Percentiles rank a stretch among this genome's conserved stretches.
phyloP scores from a whole-genome alignment of 257 asterid species.

The Jacaranda mimosifolia region DNA sequence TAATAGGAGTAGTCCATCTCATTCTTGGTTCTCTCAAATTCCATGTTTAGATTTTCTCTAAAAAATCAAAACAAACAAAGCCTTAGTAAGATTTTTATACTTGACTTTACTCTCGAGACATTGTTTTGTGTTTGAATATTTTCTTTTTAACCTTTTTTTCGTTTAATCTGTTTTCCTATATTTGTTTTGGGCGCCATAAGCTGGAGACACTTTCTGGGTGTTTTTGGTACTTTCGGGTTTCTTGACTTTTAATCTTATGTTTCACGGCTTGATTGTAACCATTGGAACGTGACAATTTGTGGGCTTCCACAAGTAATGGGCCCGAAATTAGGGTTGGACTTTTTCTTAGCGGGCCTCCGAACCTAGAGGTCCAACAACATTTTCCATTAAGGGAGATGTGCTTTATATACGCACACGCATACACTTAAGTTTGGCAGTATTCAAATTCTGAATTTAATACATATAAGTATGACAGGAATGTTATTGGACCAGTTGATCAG shows the following conservation, averaged over 20 bases:
- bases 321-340: background rate
- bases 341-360: too few relatives aligned
- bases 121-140: background rate
- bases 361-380: too few relatives aligned
- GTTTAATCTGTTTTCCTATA: background rate
- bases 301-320: background rate
- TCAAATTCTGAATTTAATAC: too few relatives aligned
- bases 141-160: background rate
- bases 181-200: slow-evolving; percentile 32
- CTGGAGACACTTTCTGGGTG: slow-evolving; percentile 54
- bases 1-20: slow-evolving; percentile 33
- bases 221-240: slow-evolving; percentile 50
- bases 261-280: slow-evolving; percentile 36
- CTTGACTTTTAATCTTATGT: slow-evolving; percentile 49
- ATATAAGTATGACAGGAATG: too few relatives aligned
- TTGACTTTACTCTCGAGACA: slow-evolving; percentile 34
- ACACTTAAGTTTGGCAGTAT: too few relatives aligned
- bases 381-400: too few relatives aligned
- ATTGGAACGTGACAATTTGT: too few relatives aligned
- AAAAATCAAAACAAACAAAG: background rate
- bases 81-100: slow-evolving; percentile 14
- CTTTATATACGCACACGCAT: too few relatives aligned
- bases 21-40: slow-evolving; percentile 53
- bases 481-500: too few relatives aligned
- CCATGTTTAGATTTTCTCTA: slow-evolving; percentile 38